phyloP scores from a whole-genome alignment of 192 early-diverging fungal genomes.

The Backusella tuberculispora region DNA sequence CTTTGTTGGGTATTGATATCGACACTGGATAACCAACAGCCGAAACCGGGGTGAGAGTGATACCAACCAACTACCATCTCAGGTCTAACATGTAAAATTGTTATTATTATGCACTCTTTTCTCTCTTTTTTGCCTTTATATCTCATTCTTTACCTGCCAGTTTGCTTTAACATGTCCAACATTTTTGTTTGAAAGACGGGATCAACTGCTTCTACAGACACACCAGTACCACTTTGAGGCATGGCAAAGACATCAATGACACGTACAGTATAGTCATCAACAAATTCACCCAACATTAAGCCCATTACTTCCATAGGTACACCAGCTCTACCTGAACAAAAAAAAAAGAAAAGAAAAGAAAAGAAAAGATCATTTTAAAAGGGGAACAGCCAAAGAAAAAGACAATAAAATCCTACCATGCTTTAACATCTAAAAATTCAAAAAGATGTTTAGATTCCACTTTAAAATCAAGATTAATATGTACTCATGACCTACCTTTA shows the following conservation, averaged over 20 bases:
- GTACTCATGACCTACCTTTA: conserved; percentile 70
- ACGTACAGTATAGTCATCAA: conserved; percentile 98
- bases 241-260: conserved; percentile 99
- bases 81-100: conserved; percentile 59
- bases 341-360: no score
- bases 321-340: conserved; percentile 80
- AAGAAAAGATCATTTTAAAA: no score
- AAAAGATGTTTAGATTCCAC: neutral
- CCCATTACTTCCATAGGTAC: conserved; percentile 99
- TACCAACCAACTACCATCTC: conserved; percentile 99
- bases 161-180: conserved; percentile 99
- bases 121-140: neutral
- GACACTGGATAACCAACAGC: conserved; percentile 98
- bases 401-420: conserved; percentile 56
- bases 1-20: conserved; percentile 98
- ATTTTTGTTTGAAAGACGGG: conserved; percentile 99
- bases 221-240: conserved; percentile 99
- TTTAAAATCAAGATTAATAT: neutral
- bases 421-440: conserved; percentile 74
- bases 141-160: conserved; percentile 70
- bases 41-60: conserved; percentile 99
- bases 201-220: conserved; percentile 98
- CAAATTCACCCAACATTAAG: conserved; percentile 98
- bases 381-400: neutral
- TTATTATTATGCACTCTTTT: neutral